Base-by-base conservation (phyloP, 306 rosid species). In the Begonia loranthoides region DNA sequence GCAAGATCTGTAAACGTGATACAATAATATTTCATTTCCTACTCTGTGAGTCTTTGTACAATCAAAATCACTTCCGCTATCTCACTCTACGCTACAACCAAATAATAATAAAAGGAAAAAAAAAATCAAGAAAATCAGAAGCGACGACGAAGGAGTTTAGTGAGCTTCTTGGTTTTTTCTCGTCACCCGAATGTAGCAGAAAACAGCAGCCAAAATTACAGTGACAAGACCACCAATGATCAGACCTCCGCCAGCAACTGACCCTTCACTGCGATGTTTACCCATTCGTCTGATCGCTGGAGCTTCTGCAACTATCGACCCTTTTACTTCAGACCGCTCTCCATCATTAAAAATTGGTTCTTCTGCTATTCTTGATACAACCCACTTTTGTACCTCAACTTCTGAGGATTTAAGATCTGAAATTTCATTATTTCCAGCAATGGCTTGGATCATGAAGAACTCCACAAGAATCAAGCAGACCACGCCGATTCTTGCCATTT, bases 211-310 rank as follows among this genome's bases (percentile, higher is more conserved):
- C 67, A 79, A 81, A 66, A 72, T 62, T 47, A 73, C 84, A 14
- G 94, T 89, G 43, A 76, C 83, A 15, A 89, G 80, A 0, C 97
- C 95, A 43, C 90, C 97, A 38, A 89, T 64, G 70, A 89, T 89
- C 4, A 85, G 87, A 55, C 90, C 94, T 9, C 97, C 95, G 51
- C 95, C 97, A 4, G 90, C 90, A 65, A 89, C 66, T 12, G 96
- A 87, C 59, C 72, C 76, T 34, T 82, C 85, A 2, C 73, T 22
- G 60, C 62, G 87, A 52, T 79, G 94, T 50, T 78, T 78, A 49
- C 81, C 84, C 58, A 85, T 10, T 61, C 73, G 72, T 66, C 95
- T 68, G 55, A 61, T 55, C 24, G 45, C 40, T 11, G 97, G 95
- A 53, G 79, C 80, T 50, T 68, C 80, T 19, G 87, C 84, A 52